phyloP scores from a whole-genome alignment of 805 yeast species.

The Lipomyces lipofer region DNA sequence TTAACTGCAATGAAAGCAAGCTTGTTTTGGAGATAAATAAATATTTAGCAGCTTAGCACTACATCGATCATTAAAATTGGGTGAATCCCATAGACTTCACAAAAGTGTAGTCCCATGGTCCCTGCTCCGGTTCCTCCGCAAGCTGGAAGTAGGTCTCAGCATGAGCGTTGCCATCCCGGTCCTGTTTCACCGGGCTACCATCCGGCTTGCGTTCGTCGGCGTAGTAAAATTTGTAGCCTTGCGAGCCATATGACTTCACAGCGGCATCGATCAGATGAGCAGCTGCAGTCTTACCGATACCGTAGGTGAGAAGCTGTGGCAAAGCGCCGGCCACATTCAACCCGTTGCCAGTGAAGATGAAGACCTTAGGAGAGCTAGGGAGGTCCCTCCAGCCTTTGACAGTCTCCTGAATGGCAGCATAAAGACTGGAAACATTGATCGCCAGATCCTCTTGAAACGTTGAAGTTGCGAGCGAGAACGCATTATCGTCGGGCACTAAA shows the following conservation, averaged over 20 bases:
- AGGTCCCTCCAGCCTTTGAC: neutral
- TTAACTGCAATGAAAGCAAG: no score
- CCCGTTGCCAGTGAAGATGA: neutral
- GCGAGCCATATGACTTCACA: neutral
- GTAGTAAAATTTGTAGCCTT: neutral
- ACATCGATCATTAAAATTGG: neutral
- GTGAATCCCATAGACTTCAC: neutral
- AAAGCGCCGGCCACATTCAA: neutral
- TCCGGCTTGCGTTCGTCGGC: neutral
- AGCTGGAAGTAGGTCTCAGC: neutral
- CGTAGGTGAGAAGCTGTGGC: neutral
- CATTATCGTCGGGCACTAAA: neutral
- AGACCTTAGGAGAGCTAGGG: neutral
- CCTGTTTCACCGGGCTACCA: neutral
- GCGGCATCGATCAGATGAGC: neutral
- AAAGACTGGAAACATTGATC: neutral
- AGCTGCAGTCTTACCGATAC: neutral
- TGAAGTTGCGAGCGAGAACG: neutral
- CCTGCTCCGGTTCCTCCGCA: neutral
- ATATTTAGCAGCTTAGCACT: no score
- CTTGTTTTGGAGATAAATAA: no score
- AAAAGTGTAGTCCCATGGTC: conserved; percentile 1
- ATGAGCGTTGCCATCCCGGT: neutral
- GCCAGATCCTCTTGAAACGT: neutral
- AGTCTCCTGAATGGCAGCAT: neutral